Percentiles rank a stretch among this genome's conserved stretches.
phyloP scores from a whole-genome alignment of 306 rosid species.

The Lablab purpureus region DNA sequence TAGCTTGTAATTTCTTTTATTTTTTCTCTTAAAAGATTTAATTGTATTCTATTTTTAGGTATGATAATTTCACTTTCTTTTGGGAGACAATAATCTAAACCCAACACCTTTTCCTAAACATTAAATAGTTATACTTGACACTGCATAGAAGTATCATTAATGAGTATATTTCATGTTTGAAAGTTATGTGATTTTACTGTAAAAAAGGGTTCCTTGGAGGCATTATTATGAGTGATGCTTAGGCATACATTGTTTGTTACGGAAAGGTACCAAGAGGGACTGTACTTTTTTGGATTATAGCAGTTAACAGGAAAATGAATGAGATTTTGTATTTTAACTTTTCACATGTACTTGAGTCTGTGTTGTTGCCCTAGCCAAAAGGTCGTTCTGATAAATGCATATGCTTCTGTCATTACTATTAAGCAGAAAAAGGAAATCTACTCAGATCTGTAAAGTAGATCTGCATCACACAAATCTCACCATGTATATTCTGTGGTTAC shows the following conservation, averaged over 20 bases:
- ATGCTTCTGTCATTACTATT: background rate
- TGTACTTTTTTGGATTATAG: background rate
- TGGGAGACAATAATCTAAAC: background rate
- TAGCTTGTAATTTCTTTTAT: too few relatives aligned
- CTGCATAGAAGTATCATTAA: too few relatives aligned
- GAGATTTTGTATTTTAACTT: background rate
- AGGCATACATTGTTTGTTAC: background rate
- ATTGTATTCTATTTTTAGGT: background rate
- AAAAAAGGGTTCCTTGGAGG: background rate
- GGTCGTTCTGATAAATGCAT: constrained; percentile 37
- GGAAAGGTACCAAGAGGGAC: constrained; percentile 10
- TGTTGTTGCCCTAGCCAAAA: background rate
- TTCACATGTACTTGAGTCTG: constrained; percentile 28
- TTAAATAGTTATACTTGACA: background rate
- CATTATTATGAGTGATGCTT: too few relatives aligned
- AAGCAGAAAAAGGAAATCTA: constrained; percentile 14
- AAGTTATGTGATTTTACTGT: background rate
- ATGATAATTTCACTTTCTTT: background rate
- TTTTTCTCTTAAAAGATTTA: too few relatives aligned
- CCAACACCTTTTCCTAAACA: background rate
- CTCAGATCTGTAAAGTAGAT: constrained; percentile 34
- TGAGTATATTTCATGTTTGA: too few relatives aligned
- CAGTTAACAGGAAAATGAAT: background rate
- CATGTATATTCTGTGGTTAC: constrained; percentile 47
- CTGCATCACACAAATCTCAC: background rate